phyloP scores from a whole-genome alignment of 768 basidiomycete species.

The Serendipita sp. region DNA sequence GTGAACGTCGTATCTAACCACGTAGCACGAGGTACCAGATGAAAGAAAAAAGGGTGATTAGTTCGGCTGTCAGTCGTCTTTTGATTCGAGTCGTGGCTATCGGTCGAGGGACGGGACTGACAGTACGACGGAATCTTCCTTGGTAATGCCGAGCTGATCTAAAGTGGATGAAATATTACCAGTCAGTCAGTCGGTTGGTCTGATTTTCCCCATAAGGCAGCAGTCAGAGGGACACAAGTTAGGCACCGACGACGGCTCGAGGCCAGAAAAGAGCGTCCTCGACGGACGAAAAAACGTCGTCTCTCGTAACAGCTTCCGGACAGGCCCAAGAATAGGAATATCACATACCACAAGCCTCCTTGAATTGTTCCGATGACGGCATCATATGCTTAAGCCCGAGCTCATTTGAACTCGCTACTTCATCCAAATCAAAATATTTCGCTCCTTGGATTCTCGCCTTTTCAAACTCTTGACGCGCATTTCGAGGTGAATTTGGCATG shows the following conservation, averaged over 20 bases:
- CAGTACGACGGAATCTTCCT: slow-evolving; percentile 70
- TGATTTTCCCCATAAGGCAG: neutral
- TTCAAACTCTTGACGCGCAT: slow-evolving; percentile 50
- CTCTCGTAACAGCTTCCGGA: neutral
- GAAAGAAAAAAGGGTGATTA: neutral
- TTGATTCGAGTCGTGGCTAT: neutral
- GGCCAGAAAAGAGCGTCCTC: neutral
- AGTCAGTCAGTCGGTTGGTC: neutral
- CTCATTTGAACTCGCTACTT: slow-evolving; percentile 47
- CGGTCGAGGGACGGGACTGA: slow-evolving; percentile 20
- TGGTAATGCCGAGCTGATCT: slow-evolving; percentile 59
- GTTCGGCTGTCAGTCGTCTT: neutral
- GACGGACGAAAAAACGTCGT: neutral
- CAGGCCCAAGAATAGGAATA: neutral
- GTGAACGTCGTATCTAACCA: slow-evolving; percentile 63
- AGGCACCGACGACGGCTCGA: neutral
- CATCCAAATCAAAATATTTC: slow-evolving; percentile 64
- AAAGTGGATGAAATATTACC: slow-evolving; percentile 8
- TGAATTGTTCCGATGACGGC: slow-evolving; percentile 55
- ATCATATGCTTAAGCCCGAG: slow-evolving; percentile 91
- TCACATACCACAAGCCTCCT: slow-evolving; percentile 26
- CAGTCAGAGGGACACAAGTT: neutral
- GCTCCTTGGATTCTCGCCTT: slow-evolving; percentile 53
- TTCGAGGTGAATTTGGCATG: slow-evolving; percentile 76
- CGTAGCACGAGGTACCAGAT: neutral